A percentile compares a stretch with the other conserved stretches of the same genome.
These are phyloP conservation scores for Actinidia chinensis DNA, from an alignment of 179 eudicot genomes.

Conservation along the genomic window DNA sequence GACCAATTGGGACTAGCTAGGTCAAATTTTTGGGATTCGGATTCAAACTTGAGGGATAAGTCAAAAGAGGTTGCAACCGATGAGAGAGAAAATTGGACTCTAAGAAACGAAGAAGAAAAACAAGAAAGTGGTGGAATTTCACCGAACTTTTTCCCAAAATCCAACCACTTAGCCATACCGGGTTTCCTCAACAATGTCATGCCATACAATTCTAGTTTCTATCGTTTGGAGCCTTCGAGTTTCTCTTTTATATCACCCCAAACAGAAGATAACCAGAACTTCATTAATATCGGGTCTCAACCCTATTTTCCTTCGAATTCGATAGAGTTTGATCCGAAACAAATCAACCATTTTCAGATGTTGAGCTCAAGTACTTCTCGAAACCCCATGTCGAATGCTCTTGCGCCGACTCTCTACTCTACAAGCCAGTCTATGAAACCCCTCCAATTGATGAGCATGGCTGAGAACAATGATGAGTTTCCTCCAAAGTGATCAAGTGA, in stretches of 20 bases:
- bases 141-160: conserved; percentile 22
- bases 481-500: conserved; percentile 18
- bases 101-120: conserved; percentile 9
- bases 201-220: conserved; percentile 24
- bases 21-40: too few relatives aligned
- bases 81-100: too few relatives aligned
- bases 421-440: conserved; percentile 24
- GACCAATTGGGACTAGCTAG: too few relatives aligned
- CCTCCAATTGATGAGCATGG: neutral
- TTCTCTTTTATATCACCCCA: conserved; percentile 31
- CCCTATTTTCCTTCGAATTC: conserved; percentile 26
- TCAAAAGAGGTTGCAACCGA: too few relatives aligned
- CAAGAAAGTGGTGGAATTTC: conserved; percentile 8
- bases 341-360: conserved; percentile 34
- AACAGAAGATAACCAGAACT: conserved; percentile 28
- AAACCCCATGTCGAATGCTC: conserved; percentile 20
- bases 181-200: conserved; percentile 26
- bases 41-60: too few relatives aligned
- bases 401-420: conserved; percentile 24
- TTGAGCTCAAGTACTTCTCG: conserved; percentile 29
- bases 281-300: conserved; percentile 29
- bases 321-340: conserved; percentile 29
- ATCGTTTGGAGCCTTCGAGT: conserved; percentile 43
- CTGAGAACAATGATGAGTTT: conserved; percentile 14
- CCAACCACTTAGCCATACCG: conserved; percentile 18